Evolutionary conservation across 2,329 filamentous ascomycete genomes (phyloP), one percentile per base, ranked within the genome.

Genomic region (Alternaria incomplexa): DNA sequence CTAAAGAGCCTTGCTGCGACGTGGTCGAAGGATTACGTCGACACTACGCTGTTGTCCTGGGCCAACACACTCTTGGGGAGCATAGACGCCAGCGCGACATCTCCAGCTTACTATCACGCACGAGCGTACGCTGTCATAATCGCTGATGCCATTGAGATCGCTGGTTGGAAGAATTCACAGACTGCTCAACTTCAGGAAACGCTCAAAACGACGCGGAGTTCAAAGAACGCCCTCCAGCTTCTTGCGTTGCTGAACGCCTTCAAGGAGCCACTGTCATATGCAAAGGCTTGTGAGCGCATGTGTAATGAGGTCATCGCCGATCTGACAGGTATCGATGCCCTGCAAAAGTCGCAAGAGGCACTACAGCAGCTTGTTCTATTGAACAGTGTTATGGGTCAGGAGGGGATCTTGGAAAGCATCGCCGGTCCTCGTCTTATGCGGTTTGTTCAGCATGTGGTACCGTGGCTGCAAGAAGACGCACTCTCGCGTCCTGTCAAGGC

Each of bases 361-460:
- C 73, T 88, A 12, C 81, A 78, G 57, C 82, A 85, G 55, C 74
- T 90, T 3, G 78, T 85, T 4, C 68, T 87, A 11, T 80, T 90
- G 17, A 89, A 89, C 68, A 77, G 83, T 26, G 79, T 90, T 5
- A 69, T 89, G 23, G 81, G 80, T 4, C 83, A 86, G 61, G 82
- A 84, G 36, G 80, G 81, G 8, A 81, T 86, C 20, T 76, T 82
- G 5, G 77, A 83, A 7, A 83, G 77, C 23, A 83, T 88, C n/a
- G 81, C 83, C 1, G 85, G 84, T 57, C 88, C 94, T 72, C 87
- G 93, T 23, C 80, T 96, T 3, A 88, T 97, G 0, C 96, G 97
- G 80, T 89, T 95, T 9, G 88, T 95, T 45, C 92, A 91, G 74
- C 90, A 94, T 66, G 85, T 97, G 8, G 86, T 91, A 0, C 86